A percentile compares a stretch with the other conserved stretches of the same genome.
Conservation (phyloP, 495 filamentous ascomycete genomes). For the Aspergillus funiculosus region DNA sequence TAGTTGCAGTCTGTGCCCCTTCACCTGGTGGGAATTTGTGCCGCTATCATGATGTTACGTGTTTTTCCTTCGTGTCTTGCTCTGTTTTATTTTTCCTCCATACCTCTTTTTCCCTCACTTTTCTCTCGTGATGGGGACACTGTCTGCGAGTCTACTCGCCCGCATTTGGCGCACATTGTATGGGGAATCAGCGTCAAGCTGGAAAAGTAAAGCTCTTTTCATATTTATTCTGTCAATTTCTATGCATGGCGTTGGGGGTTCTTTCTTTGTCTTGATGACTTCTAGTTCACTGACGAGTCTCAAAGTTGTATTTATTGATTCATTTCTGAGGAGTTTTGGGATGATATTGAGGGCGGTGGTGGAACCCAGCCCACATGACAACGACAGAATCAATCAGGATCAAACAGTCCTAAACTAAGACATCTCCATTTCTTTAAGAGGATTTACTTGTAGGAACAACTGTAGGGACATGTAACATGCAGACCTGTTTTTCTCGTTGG, state of each 20-base stretch:
- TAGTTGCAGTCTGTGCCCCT: constrained; percentile 5
- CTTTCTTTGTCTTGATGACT: constrained; percentile 3
- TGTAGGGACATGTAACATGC: background rate
- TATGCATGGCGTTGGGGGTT: constrained; percentile 10
- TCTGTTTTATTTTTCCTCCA: constrained; percentile 3
- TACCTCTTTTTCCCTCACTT: background rate
- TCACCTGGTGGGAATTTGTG: background rate
- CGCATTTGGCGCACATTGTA: background rate
- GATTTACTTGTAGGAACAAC: background rate
- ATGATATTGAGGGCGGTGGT: background rate
- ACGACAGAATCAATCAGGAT: constrained; percentile 6
- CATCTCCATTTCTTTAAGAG: too few species aligned
- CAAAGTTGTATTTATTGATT: constrained; percentile 16
- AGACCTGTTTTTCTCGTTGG: background rate
- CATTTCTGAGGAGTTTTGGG: constrained; percentile 14
- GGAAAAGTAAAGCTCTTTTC: constrained; percentile 4
- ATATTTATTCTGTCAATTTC: constrained; percentile 10
- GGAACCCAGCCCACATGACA: background rate
- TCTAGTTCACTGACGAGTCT: too few species aligned
- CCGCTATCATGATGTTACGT: constrained; percentile 8
- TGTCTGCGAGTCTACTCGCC: background rate
- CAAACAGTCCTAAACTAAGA: background rate
- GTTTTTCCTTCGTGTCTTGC: too few species aligned
- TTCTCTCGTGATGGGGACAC: background rate
- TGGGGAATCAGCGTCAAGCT: constrained; percentile 1